phyloP scores from a whole-genome alignment of 2,329 filamentous ascomycete species.

The Neurospora sp. region DNA sequence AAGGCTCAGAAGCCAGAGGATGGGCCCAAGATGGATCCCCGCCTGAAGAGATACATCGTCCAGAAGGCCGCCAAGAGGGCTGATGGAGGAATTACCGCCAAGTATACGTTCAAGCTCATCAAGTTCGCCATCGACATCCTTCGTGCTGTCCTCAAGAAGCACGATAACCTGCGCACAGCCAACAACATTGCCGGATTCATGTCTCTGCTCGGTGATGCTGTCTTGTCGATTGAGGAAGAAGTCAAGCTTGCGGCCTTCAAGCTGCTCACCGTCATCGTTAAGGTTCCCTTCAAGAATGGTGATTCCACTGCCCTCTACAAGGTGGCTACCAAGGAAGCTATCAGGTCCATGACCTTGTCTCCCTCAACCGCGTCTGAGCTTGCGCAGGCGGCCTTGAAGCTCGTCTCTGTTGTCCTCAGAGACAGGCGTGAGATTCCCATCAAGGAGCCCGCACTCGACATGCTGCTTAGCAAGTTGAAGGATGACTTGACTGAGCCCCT shows the following conservation, averaged over 20 bases:
- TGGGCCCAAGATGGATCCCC: constrained; percentile 48
- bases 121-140: constrained; percentile 83
- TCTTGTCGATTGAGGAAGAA: constrained; percentile 80
- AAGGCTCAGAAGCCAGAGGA: constrained; percentile 44
- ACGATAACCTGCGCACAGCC: constrained; percentile 68
- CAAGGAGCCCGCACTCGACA: constrained; percentile 72
- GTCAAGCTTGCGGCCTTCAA: constrained; percentile 82
- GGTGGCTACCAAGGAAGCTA: constrained; percentile 76
- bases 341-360: constrained; percentile 67
- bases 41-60: constrained; percentile 64
- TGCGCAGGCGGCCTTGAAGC: constrained; percentile 78
- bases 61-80: constrained; percentile 70
- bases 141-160: constrained; percentile 75
- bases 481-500: constrained; percentile 88
- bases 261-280: constrained; percentile 74
- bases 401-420: constrained; percentile 74
- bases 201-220: constrained; percentile 76
- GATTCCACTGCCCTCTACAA: constrained; percentile 54
- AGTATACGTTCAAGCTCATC: constrained; percentile 77
- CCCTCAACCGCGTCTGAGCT: constrained; percentile 73
- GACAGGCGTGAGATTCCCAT: constrained; percentile 68
- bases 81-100: constrained; percentile 60
- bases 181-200: constrained; percentile 77
- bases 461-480: constrained; percentile 70
- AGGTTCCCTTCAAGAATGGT: constrained; percentile 67